A percentile compares a stretch with the other conserved stretches of the same genome.
These are phyloP conservation scores for Starmerella lactis-condensi DNA, from an alignment of 805 yeast genomes.

Conservation along the genomic window DNA sequence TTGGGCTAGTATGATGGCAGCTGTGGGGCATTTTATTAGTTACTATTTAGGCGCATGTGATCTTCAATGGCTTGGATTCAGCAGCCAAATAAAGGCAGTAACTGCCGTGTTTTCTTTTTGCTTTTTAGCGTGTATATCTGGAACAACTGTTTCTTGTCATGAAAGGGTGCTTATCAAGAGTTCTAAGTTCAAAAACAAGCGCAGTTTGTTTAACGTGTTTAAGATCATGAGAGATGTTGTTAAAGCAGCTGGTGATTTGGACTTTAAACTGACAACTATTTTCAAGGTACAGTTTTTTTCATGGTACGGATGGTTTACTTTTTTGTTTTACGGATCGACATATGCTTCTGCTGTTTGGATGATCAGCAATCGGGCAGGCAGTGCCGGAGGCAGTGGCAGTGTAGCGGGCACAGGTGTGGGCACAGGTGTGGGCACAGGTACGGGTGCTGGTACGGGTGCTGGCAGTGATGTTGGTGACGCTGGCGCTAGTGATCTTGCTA, in stretches of 20 bases:
- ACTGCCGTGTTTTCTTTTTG: too few species aligned
- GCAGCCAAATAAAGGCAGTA: conserved; percentile 36
- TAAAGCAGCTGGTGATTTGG: conserved; percentile 19
- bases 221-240: conserved; percentile 1
- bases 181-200: not conserved
- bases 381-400: not conserved
- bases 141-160: too few species aligned
- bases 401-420: conserved; percentile 18
- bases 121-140: too few species aligned
- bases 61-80: conserved; percentile 27
- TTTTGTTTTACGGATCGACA: conserved; percentile 45
- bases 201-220: not conserved
- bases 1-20: conserved; percentile 49
- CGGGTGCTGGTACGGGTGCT: too few species aligned
- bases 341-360: conserved; percentile 43
- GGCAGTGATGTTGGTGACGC: not conserved
- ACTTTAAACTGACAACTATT: conserved; percentile 34
- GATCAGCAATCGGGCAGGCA: conserved; percentile 22
- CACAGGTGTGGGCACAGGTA: too few species aligned
- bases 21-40: conserved; percentile 40
- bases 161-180: conserved; percentile 1
- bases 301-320: conserved; percentile 52
- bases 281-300: conserved; percentile 45
- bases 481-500: conserved; percentile 19
- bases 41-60: conserved; percentile 35